Evolutionary conservation across 2,329 filamentous ascomycete species (phyloP).

Genomic region (Scedosporium dehoogii): DNA sequence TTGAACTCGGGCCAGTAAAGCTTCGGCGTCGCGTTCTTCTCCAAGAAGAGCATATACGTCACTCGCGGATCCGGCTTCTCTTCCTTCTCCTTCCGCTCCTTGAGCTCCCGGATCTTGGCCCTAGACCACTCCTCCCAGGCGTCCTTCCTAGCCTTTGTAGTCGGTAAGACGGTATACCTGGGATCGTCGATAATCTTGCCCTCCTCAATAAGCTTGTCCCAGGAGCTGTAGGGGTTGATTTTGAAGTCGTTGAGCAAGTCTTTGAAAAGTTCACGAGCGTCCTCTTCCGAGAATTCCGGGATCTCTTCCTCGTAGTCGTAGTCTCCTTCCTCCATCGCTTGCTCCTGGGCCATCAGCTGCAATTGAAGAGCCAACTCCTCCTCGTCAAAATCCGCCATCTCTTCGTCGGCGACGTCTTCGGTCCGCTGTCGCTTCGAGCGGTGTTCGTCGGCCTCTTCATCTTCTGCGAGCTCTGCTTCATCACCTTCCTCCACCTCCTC

Average conservation of each 20-base stretch:
- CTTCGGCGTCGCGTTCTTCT: slow-evolving; percentile 76
- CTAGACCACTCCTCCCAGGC: slow-evolving; percentile 78
- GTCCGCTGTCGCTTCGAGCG: slow-evolving; percentile 55
- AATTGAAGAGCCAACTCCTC: slow-evolving; percentile 92
- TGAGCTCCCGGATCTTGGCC: slow-evolving; percentile 62
- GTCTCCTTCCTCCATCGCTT: slow-evolving; percentile 66
- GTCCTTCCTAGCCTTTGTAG: slow-evolving; percentile 71
- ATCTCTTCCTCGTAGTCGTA: slow-evolving; percentile 70
- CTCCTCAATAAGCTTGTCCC: slow-evolving; percentile 82
- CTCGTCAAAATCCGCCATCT: slow-evolving; percentile 73
- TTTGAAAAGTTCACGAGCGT: slow-evolving; percentile 69
- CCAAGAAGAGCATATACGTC: slow-evolving; percentile 71
- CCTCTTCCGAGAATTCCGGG: slow-evolving; percentile 60
- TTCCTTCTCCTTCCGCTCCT: slow-evolving; percentile 62
- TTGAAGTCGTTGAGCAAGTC: slow-evolving; percentile 75
- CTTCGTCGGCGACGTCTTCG: slow-evolving; percentile 41
- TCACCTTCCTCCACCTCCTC: slow-evolving; percentile 31
- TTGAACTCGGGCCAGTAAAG: slow-evolving; percentile 97
- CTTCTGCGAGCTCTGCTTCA: slow-evolving; percentile 26
- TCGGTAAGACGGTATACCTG: slow-evolving; percentile 74
- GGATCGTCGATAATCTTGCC: slow-evolving; percentile 74
- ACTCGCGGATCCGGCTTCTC: slow-evolving; percentile 77
- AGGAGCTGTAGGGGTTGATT: slow-evolving; percentile 81
- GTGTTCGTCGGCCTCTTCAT: slow-evolving; percentile 21
- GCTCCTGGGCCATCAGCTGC: slow-evolving; percentile 79